A percentile compares a stretch with the other conserved stretches of the same genome.
phyloP scores from a whole-genome alignment of 441 rosid genomes.

The Jatropha multifida region DNA sequence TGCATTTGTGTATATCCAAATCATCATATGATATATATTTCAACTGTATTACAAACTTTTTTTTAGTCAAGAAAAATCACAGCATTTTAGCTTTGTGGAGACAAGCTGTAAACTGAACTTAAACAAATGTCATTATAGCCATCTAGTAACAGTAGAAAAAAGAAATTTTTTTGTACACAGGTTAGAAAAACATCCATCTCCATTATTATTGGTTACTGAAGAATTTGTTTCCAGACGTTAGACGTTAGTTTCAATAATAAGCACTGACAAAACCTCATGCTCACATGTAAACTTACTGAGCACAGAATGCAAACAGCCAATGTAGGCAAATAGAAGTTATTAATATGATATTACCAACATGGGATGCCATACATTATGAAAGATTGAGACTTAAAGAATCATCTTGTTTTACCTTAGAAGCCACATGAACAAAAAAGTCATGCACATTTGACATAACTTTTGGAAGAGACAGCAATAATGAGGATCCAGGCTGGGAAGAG shows the following conservation, averaged over 20 bases:
- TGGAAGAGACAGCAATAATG: slow-evolving; percentile 85
- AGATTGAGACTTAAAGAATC: background rate
- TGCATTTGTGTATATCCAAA: background rate
- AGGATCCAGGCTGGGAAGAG: slow-evolving; percentile 45
- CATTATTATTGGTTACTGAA: background rate
- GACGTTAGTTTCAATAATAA: background rate
- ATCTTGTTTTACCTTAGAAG: slow-evolving; percentile 75
- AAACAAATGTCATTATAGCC: background rate
- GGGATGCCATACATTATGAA: background rate
- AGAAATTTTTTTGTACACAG: background rate
- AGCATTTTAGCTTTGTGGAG: background rate
- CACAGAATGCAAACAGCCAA: background rate
- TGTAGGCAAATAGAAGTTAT: background rate
- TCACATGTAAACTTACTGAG: background rate
- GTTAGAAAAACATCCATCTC: background rate
- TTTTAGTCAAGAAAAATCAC: background rate
- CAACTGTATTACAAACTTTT: background rate
- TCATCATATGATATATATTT: background rate
- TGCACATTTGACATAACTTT: slow-evolving; percentile 90
- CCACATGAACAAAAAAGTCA: slow-evolving; percentile 92
- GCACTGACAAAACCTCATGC: background rate
- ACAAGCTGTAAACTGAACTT: background rate
- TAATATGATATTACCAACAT: background rate
- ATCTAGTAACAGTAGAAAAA: background rate
- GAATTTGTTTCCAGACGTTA: background rate